Conservation (phyloP, 2,329 filamentous ascomycete genomes). For the Penicillium freii region DNA sequence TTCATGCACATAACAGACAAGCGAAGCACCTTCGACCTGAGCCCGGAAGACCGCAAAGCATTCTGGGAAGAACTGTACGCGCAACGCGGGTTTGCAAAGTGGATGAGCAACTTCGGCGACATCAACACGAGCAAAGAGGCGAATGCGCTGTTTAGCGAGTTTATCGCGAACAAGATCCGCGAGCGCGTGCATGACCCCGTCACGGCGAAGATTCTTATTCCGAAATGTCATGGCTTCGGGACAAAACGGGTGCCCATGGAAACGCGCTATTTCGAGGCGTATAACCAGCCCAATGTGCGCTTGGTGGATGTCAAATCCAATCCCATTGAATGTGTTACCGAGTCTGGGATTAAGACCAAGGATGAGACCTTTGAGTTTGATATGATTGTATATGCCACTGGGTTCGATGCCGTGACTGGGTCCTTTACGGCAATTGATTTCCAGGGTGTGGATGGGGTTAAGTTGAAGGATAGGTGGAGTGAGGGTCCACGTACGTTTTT, state of each 20-base stretch:
- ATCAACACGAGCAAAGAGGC: slow-evolving; percentile 12
- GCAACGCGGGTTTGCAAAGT: slow-evolving; percentile 20
- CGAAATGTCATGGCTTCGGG: slow-evolving; percentile 13
- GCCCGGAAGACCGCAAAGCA: not conserved
- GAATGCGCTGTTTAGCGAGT: slow-evolving; percentile 11
- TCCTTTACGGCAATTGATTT: slow-evolving; percentile 13
- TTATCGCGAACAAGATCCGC: slow-evolving; percentile 14
- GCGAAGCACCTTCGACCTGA: not conserved
- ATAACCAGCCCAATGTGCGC: slow-evolving; percentile 10
- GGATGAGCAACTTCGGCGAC: slow-evolving; percentile 27
- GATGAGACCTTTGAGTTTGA: slow-evolving; percentile 10
- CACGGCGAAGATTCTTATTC: slow-evolving; percentile 11
- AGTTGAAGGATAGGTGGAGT: slow-evolving; percentile 10
- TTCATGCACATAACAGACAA: not conserved
- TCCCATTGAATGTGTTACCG: slow-evolving; percentile 13
- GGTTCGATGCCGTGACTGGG: slow-evolving; percentile 14
- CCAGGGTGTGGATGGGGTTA: slow-evolving; percentile 4
- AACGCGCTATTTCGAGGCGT: slow-evolving; percentile 11
- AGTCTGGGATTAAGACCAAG: slow-evolving; percentile 7
- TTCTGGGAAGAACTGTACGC: slow-evolving; percentile 21
- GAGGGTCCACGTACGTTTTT: slow-evolving; percentile 8
- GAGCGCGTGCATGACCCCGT: slow-evolving; percentile 10
- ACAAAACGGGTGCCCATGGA: slow-evolving; percentile 14
- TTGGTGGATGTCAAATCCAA: slow-evolving; percentile 9
- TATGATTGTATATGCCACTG: slow-evolving; percentile 14